Percentiles rank a stretch among this genome's conserved stretches.
phyloP scores from a whole-genome alignment of 257 asterid genomes.

The Przewalskia tangutica region DNA sequence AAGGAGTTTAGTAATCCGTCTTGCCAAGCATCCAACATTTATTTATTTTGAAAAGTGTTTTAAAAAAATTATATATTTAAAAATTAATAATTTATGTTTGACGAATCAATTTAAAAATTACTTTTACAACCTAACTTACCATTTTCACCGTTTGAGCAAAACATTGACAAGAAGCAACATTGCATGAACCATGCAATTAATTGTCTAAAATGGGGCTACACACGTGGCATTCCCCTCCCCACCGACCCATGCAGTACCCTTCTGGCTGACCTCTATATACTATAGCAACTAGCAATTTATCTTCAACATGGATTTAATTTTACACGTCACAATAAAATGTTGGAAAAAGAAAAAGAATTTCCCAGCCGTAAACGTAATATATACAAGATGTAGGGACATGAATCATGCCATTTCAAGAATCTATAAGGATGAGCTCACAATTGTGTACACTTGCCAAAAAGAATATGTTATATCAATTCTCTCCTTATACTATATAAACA shows the following conservation, averaged over 20 bases:
- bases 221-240: not conserved
- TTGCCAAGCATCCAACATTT: too few relatives aligned
- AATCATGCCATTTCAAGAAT: slow-evolving; percentile 17
- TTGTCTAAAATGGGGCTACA: not conserved
- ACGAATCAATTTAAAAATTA: too few relatives aligned
- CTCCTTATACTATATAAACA: slow-evolving; percentile 14
- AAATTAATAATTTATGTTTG: too few relatives aligned
- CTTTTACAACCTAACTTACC: too few relatives aligned
- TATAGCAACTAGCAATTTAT: not conserved
- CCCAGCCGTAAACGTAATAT: not conserved
- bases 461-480: not conserved
- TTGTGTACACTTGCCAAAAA: not conserved
- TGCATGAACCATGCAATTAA: slow-evolving; percentile 33
- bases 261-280: slow-evolving; percentile 9
- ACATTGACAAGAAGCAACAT: not conserved
- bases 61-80: too few relatives aligned
- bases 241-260: too few relatives aligned
- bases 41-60: too few relatives aligned
- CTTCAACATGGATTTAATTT: not conserved
- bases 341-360: too few relatives aligned
- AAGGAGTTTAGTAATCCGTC: too few relatives aligned
- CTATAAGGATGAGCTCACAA: not conserved
- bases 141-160: too few relatives aligned
- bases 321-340: slow-evolving; percentile 2
- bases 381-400: slow-evolving; percentile 6